Percentiles rank a stretch among this genome's conserved stretches.
Conservation (phyloP, 768 basidiomycete genomes). For the Tylopilus balloui region DNA sequence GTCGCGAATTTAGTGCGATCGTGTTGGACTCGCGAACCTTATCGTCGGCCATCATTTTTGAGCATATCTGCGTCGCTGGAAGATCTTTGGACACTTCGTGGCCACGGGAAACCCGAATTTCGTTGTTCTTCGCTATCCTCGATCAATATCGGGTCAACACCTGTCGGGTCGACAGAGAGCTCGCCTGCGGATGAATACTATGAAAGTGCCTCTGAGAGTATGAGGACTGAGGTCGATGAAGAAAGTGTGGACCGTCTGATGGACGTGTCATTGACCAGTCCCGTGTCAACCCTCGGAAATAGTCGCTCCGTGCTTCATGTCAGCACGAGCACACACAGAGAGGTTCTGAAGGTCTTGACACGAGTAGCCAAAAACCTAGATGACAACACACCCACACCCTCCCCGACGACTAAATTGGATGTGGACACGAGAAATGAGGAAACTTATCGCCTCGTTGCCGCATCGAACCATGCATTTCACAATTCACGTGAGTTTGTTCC, state of each 20-base stretch:
- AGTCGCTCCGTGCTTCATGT: neutral
- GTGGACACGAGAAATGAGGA: slow-evolving; percentile 53
- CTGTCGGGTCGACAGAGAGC: slow-evolving; percentile 7
- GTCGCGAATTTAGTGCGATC: slow-evolving; percentile 41
- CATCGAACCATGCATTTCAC: slow-evolving; percentile 63
- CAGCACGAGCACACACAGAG: slow-evolving; percentile 4
- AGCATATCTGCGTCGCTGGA: slow-evolving; percentile 44
- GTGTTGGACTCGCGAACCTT: slow-evolving; percentile 57
- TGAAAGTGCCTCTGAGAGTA: slow-evolving; percentile 27
- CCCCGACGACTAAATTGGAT: slow-evolving; percentile 35
- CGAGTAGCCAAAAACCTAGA: neutral
- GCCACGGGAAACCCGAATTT: slow-evolving; percentile 11
- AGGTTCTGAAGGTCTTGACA: slow-evolving; percentile 20
- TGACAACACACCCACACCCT: slow-evolving; percentile 21
- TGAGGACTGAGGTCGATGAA: slow-evolving; percentile 16
- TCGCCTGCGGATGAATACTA: slow-evolving; percentile 25
- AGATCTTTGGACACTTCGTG: slow-evolving; percentile 39
- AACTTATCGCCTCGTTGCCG: slow-evolving; percentile 54
- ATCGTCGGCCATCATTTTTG: slow-evolving; percentile 49
- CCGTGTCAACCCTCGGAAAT: neutral
- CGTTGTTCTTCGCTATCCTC: neutral
- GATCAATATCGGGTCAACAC: neutral
- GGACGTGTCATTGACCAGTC: slow-evolving; percentile 18
- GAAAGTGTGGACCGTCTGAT: slow-evolving; percentile 11
- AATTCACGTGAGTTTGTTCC: slow-evolving; percentile 47